Base-by-base conservation (phyloP, 768 basidiomycete genomes). In the Suillus spraguei region DNA sequence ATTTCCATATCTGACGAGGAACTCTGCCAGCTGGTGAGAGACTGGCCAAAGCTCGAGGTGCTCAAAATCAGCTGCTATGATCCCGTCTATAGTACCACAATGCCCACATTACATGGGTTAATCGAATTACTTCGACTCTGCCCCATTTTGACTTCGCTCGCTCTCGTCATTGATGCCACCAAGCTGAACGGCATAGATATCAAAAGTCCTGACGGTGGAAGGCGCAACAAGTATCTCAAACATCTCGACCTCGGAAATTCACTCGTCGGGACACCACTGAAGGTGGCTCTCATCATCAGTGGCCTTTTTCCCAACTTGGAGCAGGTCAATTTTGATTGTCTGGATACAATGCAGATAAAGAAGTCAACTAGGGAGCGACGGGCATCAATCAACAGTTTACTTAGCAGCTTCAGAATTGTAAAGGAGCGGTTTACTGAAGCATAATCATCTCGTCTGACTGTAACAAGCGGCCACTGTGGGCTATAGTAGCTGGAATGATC, bases 101-200 rank as follows among this genome's bases (percentile, higher is more conserved):
- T 72, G 1, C 73, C 73, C 0, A 71, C 73, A 1, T 35, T 71
- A 10, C 64, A 39, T 14, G 66, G 69, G 0, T 64, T 74, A 38
- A 2, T 65, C 58, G 22, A 4, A 13, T 66, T 74, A 1, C 44
- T 46, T 10, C 62, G 44, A 10, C 54, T 55, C 13, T 72, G 69
- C 32, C 65, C 69, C 0, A 44, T 56, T 36, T 59, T 74, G 3
- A 59, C 36, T 3, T 28, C 59, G 2, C 67, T 72, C 59, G 52
- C 73, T 5, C 69, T 72, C 36, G 73, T 74, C 47, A n/a, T 74
- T 2, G 71, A 72, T 42, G 39, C 63, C 16, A 69, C 64, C 11
- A 47, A 20, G 10, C 7, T 50, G n/a, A 0, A 11, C 35, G 36
- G 54, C n/a, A 55, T 55, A 55, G 17, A 36, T 38, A 14, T 38